Evolutionary conservation across 106 monocot genomes (phyloP).

Genomic region (Narthecium ossifragum): DNA sequence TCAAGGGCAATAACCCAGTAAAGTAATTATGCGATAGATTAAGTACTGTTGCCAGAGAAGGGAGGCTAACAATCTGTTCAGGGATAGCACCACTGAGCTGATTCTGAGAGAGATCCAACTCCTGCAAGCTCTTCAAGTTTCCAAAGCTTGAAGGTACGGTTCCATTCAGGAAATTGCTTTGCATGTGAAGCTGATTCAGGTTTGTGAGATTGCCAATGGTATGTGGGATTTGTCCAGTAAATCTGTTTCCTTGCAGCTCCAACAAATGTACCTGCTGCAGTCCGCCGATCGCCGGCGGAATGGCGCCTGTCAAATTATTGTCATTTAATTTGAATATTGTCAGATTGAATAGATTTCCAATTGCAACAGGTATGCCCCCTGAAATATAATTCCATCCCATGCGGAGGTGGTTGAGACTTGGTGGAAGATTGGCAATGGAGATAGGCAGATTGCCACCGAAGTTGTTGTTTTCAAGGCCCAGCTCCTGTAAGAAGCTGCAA

Average conservation of each 20-base stretch:
- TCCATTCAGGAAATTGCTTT: conserved; percentile 2
- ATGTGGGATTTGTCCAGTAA: background rate
- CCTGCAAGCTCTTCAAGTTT: conserved; percentile 1
- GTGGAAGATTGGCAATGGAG: conserved; percentile 1
- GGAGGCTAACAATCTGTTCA: conserved; percentile 13
- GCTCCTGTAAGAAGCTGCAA: background rate
- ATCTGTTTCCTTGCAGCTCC: background rate
- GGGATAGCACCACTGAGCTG: conserved; percentile 18
- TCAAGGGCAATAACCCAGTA: background rate
- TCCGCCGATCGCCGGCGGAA: background rate
- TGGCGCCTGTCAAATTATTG: conserved; percentile 1
- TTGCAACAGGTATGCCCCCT: conserved; percentile 7
- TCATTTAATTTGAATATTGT: background rate
- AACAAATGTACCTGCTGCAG: conserved; percentile 3
- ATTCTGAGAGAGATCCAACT: conserved; percentile 9
- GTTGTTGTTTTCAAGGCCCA: background rate
- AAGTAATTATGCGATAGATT: conserved; percentile 12
- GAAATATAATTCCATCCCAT: conserved; percentile 7
- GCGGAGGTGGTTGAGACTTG: background rate
- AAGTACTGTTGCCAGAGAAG: background rate
- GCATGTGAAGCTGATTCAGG: background rate
- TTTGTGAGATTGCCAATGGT: conserved; percentile 10
- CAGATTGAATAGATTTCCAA: conserved; percentile 7
- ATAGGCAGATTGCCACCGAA: conserved; percentile 1
- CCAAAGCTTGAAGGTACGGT: conserved; percentile 28